Percentiles rank a stretch among this genome's conserved stretches.
Conservation (phyloP, 371 early-diverging fungal species). For the Entomophthora muscae region DNA sequence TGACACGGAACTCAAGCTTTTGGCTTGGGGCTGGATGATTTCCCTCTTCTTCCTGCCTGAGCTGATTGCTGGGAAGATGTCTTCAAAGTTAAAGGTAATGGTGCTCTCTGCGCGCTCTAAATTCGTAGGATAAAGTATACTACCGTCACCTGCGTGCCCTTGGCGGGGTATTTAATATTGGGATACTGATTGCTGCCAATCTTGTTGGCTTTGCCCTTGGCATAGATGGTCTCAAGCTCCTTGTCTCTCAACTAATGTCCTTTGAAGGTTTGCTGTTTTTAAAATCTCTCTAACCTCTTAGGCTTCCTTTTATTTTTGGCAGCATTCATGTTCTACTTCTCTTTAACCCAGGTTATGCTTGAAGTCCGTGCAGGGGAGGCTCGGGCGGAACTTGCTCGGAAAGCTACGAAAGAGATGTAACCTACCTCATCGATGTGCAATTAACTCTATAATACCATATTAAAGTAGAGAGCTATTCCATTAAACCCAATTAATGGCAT, state of each 20-base stretch:
- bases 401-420: too few relatives aligned
- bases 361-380: slow-evolving; percentile 29
- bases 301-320: slow-evolving; percentile 11
- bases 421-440: too few relatives aligned
- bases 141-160: slow-evolving; percentile 65
- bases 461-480: too few relatives aligned
- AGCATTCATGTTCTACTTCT: slow-evolving; percentile 25
- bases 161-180: slow-evolving; percentile 73
- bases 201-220: slow-evolving; percentile 87
- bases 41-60: slow-evolving; percentile 73
- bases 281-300: not conserved
- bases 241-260: slow-evolving; percentile 29
- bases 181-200: slow-evolving; percentile 86
- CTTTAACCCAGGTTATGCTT: slow-evolving; percentile 59
- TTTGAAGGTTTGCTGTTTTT: slow-evolving; percentile 16
- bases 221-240: slow-evolving; percentile 54
- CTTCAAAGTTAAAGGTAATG: slow-evolving; percentile 19
- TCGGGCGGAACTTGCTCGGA: not conserved
- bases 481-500: too few relatives aligned
- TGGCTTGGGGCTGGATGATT: slow-evolving; percentile 90
- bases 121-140: slow-evolving; percentile 37
- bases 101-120: slow-evolving; percentile 10
- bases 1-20: slow-evolving; percentile 60
- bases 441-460: too few relatives aligned
- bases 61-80: slow-evolving; percentile 36